Evolutionary conservation across 2,329 filamentous ascomycete genomes (phyloP).

Genomic region (Septoria petroselini): DNA sequence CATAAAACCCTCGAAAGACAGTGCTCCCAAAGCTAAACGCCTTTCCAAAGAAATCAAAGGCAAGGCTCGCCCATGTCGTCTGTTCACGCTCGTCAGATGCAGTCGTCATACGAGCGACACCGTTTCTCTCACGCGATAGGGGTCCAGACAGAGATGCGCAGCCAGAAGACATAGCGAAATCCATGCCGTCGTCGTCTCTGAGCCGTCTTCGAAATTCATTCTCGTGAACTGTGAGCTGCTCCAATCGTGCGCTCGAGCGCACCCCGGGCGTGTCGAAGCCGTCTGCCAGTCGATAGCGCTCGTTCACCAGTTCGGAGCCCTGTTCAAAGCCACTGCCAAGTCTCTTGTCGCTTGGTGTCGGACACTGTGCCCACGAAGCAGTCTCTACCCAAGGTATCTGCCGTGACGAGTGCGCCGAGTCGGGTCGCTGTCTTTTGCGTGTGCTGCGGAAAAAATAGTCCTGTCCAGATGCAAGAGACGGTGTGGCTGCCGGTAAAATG

Average conservation of each 20-base stretch:
- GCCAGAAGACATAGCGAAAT: constrained; percentile 12
- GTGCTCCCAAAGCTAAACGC: constrained; percentile 78
- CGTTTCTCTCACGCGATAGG: constrained; percentile 39
- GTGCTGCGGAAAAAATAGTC: constrained; percentile 34
- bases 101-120: constrained; percentile 28
- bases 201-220: constrained; percentile 25
- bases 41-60: constrained; percentile 66
- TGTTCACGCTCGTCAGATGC: constrained; percentile 20
- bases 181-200: constrained; percentile 25
- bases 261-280: constrained; percentile 50
- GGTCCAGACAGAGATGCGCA: constrained; percentile 28
- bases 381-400: constrained; percentile 20
- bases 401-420: constrained; percentile 20
- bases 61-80: constrained; percentile 54
- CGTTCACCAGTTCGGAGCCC: constrained; percentile 50
- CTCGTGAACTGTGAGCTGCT: constrained; percentile 27
- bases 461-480: constrained; percentile 25
- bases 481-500: constrained; percentile 35
- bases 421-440: constrained; percentile 36
- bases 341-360: constrained; percentile 27
- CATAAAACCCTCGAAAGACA: constrained; percentile 79
- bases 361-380: constrained; percentile 25
- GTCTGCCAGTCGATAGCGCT: constrained; percentile 50
- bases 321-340: constrained; percentile 30
- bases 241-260: constrained; percentile 39